These are phyloP conservation scores for Acanthamoeba lenticulata DNA, from an alignment of 208 protist genomes.

Conservation along the genomic window DNA sequence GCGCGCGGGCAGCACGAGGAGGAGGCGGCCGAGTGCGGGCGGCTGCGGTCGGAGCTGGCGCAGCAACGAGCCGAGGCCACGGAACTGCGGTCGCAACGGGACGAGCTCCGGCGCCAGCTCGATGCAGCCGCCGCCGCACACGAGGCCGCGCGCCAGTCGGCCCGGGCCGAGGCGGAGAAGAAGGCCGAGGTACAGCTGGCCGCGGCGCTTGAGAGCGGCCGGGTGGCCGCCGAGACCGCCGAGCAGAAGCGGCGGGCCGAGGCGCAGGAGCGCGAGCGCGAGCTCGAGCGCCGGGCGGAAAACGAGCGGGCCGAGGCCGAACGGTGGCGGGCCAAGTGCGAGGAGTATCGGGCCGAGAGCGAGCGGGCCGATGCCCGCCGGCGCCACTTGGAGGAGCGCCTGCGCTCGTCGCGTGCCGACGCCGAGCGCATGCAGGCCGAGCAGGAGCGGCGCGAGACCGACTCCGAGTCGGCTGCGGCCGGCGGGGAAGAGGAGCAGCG, in stretches of 20 bases:
- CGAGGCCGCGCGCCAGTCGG: too few species aligned
- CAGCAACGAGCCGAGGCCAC: not conserved
- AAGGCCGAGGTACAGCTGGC: not conserved
- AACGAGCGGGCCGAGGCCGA: not conserved
- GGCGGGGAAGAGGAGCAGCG: not conserved
- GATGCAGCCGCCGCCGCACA: too few species aligned
- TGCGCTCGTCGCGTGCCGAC: not conserved
- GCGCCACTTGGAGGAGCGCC: not conserved
- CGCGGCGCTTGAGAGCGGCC: not conserved
- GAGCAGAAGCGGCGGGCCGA: not conserved
- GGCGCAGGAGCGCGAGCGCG: not conserved
- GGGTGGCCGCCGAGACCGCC: not conserved
- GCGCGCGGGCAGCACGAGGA: not conserved
- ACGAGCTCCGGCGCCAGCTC: not conserved
- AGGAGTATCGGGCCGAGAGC: not conserved
- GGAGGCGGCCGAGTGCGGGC: not conserved
- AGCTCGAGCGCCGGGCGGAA: not conserved
- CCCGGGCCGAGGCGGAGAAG: too few species aligned
- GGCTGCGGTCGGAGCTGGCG: not conserved
- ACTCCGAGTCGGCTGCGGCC: not conserved
- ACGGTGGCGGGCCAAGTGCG: not conserved
- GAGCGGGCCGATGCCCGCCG: not conserved
- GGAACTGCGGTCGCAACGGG: not conserved
- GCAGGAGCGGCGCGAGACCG: not conserved
- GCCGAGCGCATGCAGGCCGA: not conserved